Percentiles rank a stretch among this genome's conserved stretches.
Conservation (phyloP, 306 rosid species). For the Erythrophleum fordii region DNA sequence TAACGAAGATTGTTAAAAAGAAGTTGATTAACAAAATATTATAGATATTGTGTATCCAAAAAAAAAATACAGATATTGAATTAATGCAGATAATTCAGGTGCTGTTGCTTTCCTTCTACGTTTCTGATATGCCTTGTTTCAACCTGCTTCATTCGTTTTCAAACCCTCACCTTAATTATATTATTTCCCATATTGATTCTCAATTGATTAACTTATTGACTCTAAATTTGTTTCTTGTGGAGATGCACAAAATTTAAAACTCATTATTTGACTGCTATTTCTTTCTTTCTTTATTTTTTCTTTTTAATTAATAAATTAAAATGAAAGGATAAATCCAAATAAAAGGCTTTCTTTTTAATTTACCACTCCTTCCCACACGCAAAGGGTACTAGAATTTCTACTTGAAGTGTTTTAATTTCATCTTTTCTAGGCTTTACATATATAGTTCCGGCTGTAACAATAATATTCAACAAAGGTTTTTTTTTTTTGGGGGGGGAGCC, state of each 20-base stretch:
- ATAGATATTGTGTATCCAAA: too few relatives aligned
- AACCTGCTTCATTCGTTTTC: too few relatives aligned
- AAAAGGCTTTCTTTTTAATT: not conserved
- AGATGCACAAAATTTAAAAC: not conserved
- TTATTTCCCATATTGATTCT: not conserved
- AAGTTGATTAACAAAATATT: not conserved
- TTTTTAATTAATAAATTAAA: too few relatives aligned
- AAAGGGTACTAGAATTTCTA: constrained; percentile 9
- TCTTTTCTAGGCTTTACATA: too few relatives aligned
- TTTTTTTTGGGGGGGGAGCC: too few relatives aligned
- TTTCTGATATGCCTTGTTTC: too few relatives aligned
- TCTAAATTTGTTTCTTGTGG: not conserved
- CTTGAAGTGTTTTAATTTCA: not conserved
- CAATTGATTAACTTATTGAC: not conserved
- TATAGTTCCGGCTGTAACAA: too few relatives aligned
- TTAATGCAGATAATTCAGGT: too few relatives aligned
- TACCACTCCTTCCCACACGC: constrained; percentile 35
- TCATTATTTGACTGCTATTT: constrained; percentile 4
- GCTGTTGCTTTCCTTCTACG: too few relatives aligned
- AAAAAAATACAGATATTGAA: too few relatives aligned
- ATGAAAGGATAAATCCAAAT: constrained; percentile 11
- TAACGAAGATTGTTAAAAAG: too few relatives aligned
- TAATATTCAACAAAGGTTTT: too few relatives aligned
- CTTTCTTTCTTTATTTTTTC: not conserved
- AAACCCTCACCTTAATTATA: not conserved